Conservation (phyloP, 139 green algal species). For the Gonium pectorale region DNA sequence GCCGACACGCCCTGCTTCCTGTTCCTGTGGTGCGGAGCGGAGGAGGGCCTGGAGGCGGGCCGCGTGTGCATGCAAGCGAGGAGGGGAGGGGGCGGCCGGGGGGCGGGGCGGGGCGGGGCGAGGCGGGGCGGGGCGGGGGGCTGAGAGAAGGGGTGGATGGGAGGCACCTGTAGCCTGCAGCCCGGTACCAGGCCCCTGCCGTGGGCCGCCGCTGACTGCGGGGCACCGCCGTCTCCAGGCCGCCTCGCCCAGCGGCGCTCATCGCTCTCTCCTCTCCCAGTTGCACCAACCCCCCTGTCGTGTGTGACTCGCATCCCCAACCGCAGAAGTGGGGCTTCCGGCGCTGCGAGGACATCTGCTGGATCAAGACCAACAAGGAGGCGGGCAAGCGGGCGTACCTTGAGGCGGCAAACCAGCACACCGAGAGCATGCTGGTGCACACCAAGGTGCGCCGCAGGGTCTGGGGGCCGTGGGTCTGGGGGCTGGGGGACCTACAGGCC, state of each 20-base stretch:
- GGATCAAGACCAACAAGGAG: conserved; percentile 82
- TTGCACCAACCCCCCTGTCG: not conserved
- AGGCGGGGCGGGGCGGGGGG: too few relatives aligned
- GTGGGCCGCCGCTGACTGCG: too few relatives aligned
- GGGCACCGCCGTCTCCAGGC: too few relatives aligned
- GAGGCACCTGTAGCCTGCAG: too few relatives aligned
- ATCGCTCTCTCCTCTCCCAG: not conserved
- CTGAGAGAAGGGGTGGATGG: too few relatives aligned
- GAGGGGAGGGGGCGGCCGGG: not conserved
- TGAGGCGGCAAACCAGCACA: conserved; percentile 69
- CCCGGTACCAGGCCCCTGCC: too few relatives aligned
- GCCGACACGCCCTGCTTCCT: conserved; percentile 81
- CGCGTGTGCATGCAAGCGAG: conserved; percentile 64
- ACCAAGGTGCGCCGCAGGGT: conserved; percentile 76
- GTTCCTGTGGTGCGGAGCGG: conserved; percentile 85
- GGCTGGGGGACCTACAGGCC: too few relatives aligned
- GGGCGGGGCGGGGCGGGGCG: too few relatives aligned
- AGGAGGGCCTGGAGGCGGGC: conserved; percentile 80
- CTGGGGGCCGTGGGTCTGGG: too few relatives aligned
- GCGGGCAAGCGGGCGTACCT: conserved; percentile 50
- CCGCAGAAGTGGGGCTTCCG: conserved; percentile 84
- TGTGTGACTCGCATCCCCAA: too few relatives aligned
- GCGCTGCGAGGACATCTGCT: conserved; percentile 87
- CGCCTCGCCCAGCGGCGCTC: not conserved
- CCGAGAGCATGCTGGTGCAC: conserved; percentile 73